Evolutionary conservation across 306 rosid species (phyloP).

Genomic region (Vachellia pachyceras): DNA sequence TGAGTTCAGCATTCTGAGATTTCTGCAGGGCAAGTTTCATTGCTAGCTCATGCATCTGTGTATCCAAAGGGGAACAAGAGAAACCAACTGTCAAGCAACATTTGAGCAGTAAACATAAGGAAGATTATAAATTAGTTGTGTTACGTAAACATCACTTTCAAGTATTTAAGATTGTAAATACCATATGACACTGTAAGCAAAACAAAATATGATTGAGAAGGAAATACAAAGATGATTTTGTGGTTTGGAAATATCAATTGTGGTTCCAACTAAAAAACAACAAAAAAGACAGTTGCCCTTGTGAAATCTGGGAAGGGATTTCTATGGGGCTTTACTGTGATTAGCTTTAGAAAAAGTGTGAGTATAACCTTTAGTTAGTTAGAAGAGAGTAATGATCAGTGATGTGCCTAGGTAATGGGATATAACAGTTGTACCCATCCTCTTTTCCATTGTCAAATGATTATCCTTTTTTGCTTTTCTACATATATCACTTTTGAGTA

Average conservation of each 20-base stretch:
- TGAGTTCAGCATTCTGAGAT: slow-evolving; percentile 74
- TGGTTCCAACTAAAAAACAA: not conserved
- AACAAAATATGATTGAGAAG: not conserved
- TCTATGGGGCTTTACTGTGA: not conserved
- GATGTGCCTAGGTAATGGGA: not conserved
- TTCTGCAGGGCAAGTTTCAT: slow-evolving; percentile 87
- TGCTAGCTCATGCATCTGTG: slow-evolving; percentile 84
- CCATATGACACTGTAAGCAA: not conserved
- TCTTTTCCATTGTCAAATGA: not conserved
- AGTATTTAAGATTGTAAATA: not conserved
- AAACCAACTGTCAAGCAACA: slow-evolving; percentile 16
- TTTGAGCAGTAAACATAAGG: slow-evolving; percentile 12
- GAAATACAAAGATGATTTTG: not conserved
- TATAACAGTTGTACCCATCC: not conserved
- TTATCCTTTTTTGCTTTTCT: not conserved
- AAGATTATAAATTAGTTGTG: not conserved
- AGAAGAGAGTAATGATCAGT: too few relatives aligned
- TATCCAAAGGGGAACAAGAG: not conserved
- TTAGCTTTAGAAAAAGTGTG: not conserved
- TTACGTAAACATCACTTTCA: slow-evolving; percentile 15
- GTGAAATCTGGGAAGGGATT: not conserved
- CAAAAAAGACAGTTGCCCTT: not conserved
- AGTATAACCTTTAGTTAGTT: not conserved
- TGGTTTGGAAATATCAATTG: not conserved
- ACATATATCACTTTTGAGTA: not conserved